Conservation (phyloP, 768 basidiomycete species). For the Suillus lakei region DNA sequence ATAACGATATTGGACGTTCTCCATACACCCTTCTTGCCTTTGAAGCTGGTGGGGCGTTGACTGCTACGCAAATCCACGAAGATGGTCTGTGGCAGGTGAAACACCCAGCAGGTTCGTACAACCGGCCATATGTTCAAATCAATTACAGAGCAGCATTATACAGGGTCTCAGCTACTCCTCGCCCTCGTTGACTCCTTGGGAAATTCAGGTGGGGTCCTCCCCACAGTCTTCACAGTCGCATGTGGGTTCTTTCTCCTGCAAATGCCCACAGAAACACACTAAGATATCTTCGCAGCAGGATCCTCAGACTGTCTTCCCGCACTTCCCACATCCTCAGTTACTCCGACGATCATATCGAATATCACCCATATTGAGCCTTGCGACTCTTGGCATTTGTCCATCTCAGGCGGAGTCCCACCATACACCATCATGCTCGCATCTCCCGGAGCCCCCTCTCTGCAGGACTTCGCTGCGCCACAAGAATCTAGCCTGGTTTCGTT, state of each 20-base stretch:
- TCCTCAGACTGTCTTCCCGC: constrained; percentile 30
- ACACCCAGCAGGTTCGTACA: constrained; percentile 44
- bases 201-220: constrained; percentile 45
- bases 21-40: constrained; percentile 51
- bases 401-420: constrained; percentile 49
- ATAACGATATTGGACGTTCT: constrained; percentile 22
- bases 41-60: constrained; percentile 39
- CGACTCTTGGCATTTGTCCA: constrained; percentile 49
- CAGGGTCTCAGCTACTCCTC: constrained; percentile 50
- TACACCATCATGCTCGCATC: constrained; percentile 48
- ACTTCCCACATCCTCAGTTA: constrained; percentile 28
- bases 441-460: constrained; percentile 42
- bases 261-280: background rate
- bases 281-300: constrained; percentile 27
- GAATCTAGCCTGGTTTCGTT: constrained; percentile 45
- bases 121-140: background rate
- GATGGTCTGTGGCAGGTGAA: constrained; percentile 44
- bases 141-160: background rate
- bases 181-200: constrained; percentile 50
- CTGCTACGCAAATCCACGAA: constrained; percentile 32
- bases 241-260: constrained; percentile 25
- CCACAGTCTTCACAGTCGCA: constrained; percentile 39
- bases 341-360: constrained; percentile 40
- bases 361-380: constrained; percentile 47
- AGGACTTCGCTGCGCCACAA: constrained; percentile 42